Conservation (phyloP, 2,329 filamentous ascomycete species). For the Zasmidium cellare region DNA sequence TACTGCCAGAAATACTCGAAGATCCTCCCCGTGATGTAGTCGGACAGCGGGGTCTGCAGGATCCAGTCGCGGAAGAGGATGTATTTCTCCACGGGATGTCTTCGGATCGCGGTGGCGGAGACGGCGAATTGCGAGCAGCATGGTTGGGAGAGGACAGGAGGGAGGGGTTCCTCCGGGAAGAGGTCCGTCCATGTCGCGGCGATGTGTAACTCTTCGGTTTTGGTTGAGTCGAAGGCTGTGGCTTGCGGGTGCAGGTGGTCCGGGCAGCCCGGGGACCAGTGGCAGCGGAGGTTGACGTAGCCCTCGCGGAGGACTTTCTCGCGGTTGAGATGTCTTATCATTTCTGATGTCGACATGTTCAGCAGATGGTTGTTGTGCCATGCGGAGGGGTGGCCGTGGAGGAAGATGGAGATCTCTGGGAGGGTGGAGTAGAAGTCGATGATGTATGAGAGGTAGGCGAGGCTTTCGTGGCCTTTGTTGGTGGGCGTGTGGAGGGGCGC, state of each 20-base stretch:
- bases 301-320: slow-evolving; percentile 49
- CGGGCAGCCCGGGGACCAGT: slow-evolving; percentile 57
- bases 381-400: slow-evolving; percentile 59
- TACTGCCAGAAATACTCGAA: slow-evolving; percentile 68
- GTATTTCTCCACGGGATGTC: slow-evolving; percentile 55
- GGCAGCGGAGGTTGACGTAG: slow-evolving; percentile 57
- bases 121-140: slow-evolving; percentile 67
- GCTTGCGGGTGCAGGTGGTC: slow-evolving; percentile 53
- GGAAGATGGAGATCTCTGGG: slow-evolving; percentile 60
- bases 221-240: slow-evolving; percentile 35
- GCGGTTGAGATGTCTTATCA: slow-evolving; percentile 47
- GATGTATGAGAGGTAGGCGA: slow-evolving; percentile 58
- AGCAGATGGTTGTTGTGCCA: slow-evolving; percentile 60
- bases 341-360: slow-evolving; percentile 44
- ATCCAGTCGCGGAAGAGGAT: slow-evolving; percentile 62
- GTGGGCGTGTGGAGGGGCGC: slow-evolving; percentile 52
- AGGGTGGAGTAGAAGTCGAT: slow-evolving; percentile 62
- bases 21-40: slow-evolving; percentile 58
- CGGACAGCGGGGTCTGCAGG: slow-evolving; percentile 53
- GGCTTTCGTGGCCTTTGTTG: slow-evolving; percentile 64
- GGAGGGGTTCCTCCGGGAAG: slow-evolving; percentile 49
- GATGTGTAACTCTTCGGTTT: slow-evolving; percentile 47
- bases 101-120: slow-evolving; percentile 56
- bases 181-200: slow-evolving; percentile 48
- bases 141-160: slow-evolving; percentile 56